Evolutionary conservation across 108 stramenopile genomes (phyloP), one percentile per base, ranked within the genome.

Genomic region (Cyclotella baltica): DNA sequence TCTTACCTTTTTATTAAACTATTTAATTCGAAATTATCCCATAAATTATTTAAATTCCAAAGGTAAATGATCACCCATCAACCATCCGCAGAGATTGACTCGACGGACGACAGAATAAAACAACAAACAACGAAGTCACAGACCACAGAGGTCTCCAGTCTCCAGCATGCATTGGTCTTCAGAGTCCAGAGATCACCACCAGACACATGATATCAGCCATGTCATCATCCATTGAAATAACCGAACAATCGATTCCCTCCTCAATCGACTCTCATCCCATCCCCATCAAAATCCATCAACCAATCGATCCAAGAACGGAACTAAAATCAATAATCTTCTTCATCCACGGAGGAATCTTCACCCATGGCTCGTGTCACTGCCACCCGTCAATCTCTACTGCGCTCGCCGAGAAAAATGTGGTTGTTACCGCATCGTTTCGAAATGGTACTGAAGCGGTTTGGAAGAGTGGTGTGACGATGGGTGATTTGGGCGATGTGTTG

Each of bases 301-400:
- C 57, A 6, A 5, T 2, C 16, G n/a, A 58, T n/a, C 52, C 50
- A 20, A 53, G 43, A 2, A 19, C 35, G 15, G 47, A 0, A 11
- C 47, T 38, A 10, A 30, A 53, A 31, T 74, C 80, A 2, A 55
- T 68, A 5, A 53, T 74, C 18, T 63, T 81, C 6, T 81, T 81
- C 67, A 81, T 81, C 35, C 80, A 81, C 16, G 80, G 80, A n/a
- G 74, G 80, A 27, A 81, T 76, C 5, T 81, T 81, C 59, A 40
- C 74, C 20, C 66, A 48, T 1, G 80, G 80, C 16, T 58, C 62
- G 36, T 19, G 36, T 6, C 8, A 81, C 20, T 75, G 57, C 11
- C 80, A 81, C 69, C 62, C 74, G 11, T 46, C 73, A 16, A 70
- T 81, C 3, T 20, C 80, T 1, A 22, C 37, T 15, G 53, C 68